Percentiles rank a stretch among this genome's conserved stretches.
phyloP scores from a whole-genome alignment of 495 filamentous ascomycete species.

The Podospora australis region DNA sequence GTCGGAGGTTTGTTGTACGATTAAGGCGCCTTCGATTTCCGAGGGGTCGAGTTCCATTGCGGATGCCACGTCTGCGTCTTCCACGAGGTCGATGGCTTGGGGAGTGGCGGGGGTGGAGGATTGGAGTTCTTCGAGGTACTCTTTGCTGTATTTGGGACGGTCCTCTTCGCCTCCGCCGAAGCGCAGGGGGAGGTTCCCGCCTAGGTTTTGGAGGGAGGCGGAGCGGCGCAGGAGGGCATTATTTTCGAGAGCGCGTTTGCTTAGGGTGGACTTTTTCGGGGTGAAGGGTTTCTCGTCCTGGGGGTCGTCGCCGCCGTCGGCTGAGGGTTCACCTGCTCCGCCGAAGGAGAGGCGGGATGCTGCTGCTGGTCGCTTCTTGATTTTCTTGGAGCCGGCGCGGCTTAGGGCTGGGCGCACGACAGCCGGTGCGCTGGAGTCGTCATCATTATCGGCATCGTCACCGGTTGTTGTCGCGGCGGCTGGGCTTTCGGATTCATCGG shows the following conservation, averaged over 20 bases:
- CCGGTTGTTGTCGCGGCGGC: constrained; percentile 23
- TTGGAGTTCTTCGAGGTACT: constrained; percentile 78
- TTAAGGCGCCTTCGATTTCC: constrained; percentile 51
- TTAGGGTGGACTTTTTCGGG: constrained; percentile 67
- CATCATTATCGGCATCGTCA: constrained; percentile 34
- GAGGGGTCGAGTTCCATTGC: constrained; percentile 45
- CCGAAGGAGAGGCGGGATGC: constrained; percentile 73
- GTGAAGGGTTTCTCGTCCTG: constrained; percentile 31
- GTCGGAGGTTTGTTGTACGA: constrained; percentile 50
- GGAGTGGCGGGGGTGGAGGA: constrained; percentile 75
- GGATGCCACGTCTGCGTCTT: constrained; percentile 16
- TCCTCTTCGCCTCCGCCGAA: constrained; percentile 56
- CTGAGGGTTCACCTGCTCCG: constrained; percentile 33
- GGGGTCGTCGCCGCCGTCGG: no score
- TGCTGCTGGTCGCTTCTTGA: constrained; percentile 58
- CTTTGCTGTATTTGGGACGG: constrained; percentile 76
- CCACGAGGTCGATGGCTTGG: constrained; percentile 42
- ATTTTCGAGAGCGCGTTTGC: constrained; percentile 63
- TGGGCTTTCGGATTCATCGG: constrained; percentile 29
- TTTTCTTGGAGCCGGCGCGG: constrained; percentile 33
- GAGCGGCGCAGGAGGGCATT: constrained; percentile 54
- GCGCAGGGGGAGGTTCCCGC: constrained; percentile 48
- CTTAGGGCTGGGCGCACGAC: constrained; percentile 32
- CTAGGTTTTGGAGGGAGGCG: constrained; percentile 24
- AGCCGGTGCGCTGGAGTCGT: constrained; percentile 30